A percentile compares a stretch with the other conserved stretches of the same genome.
Evolutionary conservation across 2,329 filamentous ascomycete genomes (phyloP).

Genomic region (Chaetomium globosum): DNA sequence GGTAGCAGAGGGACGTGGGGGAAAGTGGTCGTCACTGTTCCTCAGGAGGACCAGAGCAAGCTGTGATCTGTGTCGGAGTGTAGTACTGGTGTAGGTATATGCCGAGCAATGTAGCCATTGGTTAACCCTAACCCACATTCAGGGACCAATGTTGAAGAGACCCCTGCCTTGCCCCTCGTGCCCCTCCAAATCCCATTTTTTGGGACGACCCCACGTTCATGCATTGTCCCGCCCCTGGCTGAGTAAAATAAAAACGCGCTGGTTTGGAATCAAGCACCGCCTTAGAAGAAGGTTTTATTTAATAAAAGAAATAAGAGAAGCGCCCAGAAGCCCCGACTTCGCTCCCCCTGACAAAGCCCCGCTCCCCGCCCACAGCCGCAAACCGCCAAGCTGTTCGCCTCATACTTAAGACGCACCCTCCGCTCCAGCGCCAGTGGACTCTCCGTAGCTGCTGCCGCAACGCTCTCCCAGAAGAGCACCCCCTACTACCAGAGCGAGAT

Average conservation of each 20-base stretch:
- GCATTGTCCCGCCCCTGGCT: conserved; percentile 20
- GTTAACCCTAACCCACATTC: conserved; percentile 27
- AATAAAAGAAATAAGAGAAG: conserved; percentile 4
- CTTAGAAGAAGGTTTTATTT: conserved; percentile 15
- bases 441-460: conserved; percentile 69
- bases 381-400: conserved; percentile 91
- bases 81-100: neutral
- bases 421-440: conserved; percentile 73
- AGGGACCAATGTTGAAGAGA: neutral
- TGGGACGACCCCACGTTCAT: conserved; percentile 26
- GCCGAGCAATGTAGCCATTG: neutral
- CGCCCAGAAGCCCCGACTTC: conserved; percentile 8
- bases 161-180: conserved; percentile 21
- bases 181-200: conserved; percentile 26
- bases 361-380: conserved; percentile 21
- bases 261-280: conserved; percentile 24
- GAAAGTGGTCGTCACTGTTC: conserved; percentile 88
- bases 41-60: conserved; percentile 64
- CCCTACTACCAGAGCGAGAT: conserved; percentile 41
- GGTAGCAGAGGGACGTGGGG: conserved; percentile 88
- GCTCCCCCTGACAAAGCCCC: conserved; percentile 18
- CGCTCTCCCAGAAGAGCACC: conserved; percentile 59
- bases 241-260: conserved; percentile 32
- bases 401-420: conserved; percentile 73
- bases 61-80: conserved; percentile 44